Evolutionary conservation across 371 early-diverging fungal species (phyloP), one percentile per base, ranked within the genome.

Genomic region (Mortierella sp.): DNA sequence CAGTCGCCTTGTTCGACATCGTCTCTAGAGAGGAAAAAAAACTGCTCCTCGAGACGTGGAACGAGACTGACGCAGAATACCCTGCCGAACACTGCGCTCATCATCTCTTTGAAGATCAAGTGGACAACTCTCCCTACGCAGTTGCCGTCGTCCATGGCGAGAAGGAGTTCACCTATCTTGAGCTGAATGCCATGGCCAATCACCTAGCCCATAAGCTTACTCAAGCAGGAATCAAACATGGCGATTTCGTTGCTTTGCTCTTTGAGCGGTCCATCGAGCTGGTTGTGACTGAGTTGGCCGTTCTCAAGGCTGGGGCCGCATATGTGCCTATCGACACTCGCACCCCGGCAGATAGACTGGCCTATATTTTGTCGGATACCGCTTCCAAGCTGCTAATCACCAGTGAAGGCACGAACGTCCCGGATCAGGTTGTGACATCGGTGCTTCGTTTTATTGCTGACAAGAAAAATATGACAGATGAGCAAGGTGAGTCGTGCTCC

Each of bases 81-180:
- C 37, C 37, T 34, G 37, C 0, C 37, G 4, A 34, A 7, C 1
- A 1, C 14, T 34, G 37, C 4, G 11, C 14, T 34, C 37, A 34
- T 14, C 37, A 34, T 7, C 37, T 34, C 26, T 42, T 55, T 30
- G 60, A 59, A 17, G 39, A 34, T 1, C 60, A 59, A 41, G 49
- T n/a, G 7, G 12, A 3, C 19, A 32, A 23, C 3, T 26, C 47
- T 2, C 60, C 60, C 4, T n/a, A 2, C 1, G 60, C 60, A 2
- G 27, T 46, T 50, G 60, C 60, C n/a, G 37, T 50, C 26, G 60
- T 50, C 2, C 51, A 59, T 15, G 60, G 26, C 17, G 50, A 50
- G 34, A 49, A n/a, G 24, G 3, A 11, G 15, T n/a, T 59, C 41
- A 60, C 43, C 24, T 60, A 60, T 44, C 14, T 7, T 11, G 44